Base-by-base conservation (phyloP, 2,329 filamentous ascomycete genomes). In the Botrytis elliptica region DNA sequence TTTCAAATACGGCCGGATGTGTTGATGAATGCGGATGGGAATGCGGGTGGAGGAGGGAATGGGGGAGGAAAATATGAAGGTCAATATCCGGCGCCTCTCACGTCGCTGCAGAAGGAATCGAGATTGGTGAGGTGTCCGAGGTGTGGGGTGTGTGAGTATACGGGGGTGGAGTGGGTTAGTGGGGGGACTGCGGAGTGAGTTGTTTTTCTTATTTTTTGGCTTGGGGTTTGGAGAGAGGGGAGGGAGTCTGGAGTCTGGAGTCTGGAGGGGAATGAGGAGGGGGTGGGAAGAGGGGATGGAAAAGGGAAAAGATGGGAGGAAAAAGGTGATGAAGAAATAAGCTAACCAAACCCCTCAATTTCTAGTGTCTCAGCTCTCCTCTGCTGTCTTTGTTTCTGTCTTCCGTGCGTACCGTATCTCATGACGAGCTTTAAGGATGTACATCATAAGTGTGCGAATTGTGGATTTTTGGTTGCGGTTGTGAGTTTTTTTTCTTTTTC, bases 381-480 rank as follows among this genome's bases (percentile, higher is more conserved):
- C 29, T 65, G 63, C 63, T 65, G 63, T 36, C 20, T 65, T 5
- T 65, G 62, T 22, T 46, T 65, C 4, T 65, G 63, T 65, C 63
- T 65, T 14, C 63, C 63, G 0, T 65, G 63, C 4, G 18, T 65
- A 46, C 63, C 63, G 18, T 65, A 65, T 14, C 22, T 65, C 2
- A 65, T 65, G n/a, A 65, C 42, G 4, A 33, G 63, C 9, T 65
- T 65, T 36, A 65, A 65, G n/a, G 63, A 65, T 46, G 63, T 44
- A 22, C 63, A 46, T 46, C 42, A 65, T 46, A 65, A 65, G 42
- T 65, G 63, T 65, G 63, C n/a, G 20, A 46, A 65, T 46, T 65
- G 42, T 46, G 63, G 42, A 3, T 14, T 65, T 3, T 3, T 65
- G 63, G 18, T 65, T 46, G 63, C 42, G 29, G 10, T 65, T 65